These are phyloP conservation scores for Colletotrichum somersetense DNA, from an alignment of 2,329 filamentous ascomycete species.

Conservation along the genomic window DNA sequence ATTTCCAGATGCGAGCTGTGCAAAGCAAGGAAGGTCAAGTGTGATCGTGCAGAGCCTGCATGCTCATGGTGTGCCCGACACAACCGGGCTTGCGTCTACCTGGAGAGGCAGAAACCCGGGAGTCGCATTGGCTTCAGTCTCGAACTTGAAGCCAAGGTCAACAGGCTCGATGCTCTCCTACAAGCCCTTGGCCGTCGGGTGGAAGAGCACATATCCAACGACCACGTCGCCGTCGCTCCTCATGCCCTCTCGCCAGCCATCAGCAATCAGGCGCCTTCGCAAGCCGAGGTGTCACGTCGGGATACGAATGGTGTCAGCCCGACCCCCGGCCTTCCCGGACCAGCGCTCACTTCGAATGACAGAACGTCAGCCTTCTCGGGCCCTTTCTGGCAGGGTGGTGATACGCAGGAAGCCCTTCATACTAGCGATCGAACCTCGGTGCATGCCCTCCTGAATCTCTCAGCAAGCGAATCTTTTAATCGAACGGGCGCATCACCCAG, in stretches of 20 bases:
- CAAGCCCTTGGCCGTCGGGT: conserved; percentile 58
- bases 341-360: conserved; percentile 46
- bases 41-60: conserved; percentile 68
- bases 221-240: conserved; percentile 46
- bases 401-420: conserved; percentile 49
- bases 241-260: conserved; percentile 52
- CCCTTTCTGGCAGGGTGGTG: conserved; percentile 47
- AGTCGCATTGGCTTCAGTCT: conserved; percentile 71
- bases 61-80: conserved; percentile 80
- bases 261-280: conserved; percentile 51
- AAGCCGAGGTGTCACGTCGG: conserved; percentile 46
- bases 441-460: conserved; percentile 43
- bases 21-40: conserved; percentile 61
- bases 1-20: conserved; percentile 57
- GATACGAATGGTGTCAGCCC: conserved; percentile 45
- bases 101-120: conserved; percentile 78
- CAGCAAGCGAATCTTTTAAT: conserved; percentile 35
- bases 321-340: conserved; percentile 38
- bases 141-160: conserved; percentile 69
- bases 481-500: conserved; percentile 23
- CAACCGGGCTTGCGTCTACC: conserved; percentile 75
- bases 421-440: conserved; percentile 43
- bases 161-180: conserved; percentile 62
- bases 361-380: conserved; percentile 57
- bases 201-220: conserved; percentile 56